Conservation (phyloP, 139 green algal species). For the Trebouxia sp. region DNA sequence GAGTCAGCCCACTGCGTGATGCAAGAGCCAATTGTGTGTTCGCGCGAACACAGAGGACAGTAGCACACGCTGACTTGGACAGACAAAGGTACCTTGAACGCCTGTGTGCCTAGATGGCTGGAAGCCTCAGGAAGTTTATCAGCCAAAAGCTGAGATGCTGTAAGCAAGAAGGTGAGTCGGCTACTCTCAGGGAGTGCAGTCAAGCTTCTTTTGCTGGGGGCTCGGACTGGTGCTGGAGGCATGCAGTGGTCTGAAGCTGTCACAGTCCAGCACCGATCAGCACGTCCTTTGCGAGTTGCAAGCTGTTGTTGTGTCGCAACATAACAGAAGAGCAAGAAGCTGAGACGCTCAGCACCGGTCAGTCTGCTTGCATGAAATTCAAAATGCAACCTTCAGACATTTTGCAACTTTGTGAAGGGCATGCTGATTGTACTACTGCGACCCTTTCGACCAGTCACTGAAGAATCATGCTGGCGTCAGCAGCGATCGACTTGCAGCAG, state of each 20-base stretch:
- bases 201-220: neutral
- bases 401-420: neutral
- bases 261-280: neutral
- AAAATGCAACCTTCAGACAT: too few species aligned
- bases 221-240: conserved; percentile 11
- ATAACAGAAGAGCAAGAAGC: too few species aligned
- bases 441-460: neutral
- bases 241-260: neutral
- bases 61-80: too few species aligned
- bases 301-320: too few species aligned
- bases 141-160: neutral
- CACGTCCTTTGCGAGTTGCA: neutral
- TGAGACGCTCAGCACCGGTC: too few species aligned
- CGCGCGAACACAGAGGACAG: too few species aligned
- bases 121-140: neutral
- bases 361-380: too few species aligned
- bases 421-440: neutral
- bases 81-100: neutral
- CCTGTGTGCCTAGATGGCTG: neutral
- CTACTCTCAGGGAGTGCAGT: conserved; percentile 19
- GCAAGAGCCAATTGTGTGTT: neutral
- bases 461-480: neutral
- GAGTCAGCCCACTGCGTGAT: conserved; percentile 5
- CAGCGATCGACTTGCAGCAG: neutral
- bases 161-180: neutral